Conservation (phyloP, 108 stramenopile genomes). For the Schizochytrium sp. region DNA sequence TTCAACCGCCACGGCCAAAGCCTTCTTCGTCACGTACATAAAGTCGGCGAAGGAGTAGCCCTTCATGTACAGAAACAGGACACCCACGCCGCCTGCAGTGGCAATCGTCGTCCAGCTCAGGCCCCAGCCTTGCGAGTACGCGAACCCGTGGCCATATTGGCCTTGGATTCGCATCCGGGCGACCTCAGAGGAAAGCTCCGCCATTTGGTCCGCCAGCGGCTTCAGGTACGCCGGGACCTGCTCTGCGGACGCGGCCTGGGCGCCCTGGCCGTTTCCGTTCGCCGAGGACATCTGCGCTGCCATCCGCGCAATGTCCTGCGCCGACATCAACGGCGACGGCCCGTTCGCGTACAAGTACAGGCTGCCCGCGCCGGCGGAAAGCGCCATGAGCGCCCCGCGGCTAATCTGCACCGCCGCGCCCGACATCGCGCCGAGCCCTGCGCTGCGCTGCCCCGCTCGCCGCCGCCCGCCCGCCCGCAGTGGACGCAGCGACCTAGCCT, state of each 20-base stretch:
- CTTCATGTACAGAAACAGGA: slow-evolving; percentile 2
- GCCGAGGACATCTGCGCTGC: not conserved
- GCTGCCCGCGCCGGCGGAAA: not conserved
- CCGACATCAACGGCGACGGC: not conserved
- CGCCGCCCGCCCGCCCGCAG: not conserved
- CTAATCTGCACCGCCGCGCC: not conserved
- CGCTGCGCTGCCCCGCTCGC: not conserved
- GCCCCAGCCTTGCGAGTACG: not conserved
- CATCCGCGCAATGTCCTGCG: not conserved
- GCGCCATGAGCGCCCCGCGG: slow-evolving; percentile 2
- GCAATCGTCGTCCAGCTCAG: slow-evolving; percentile 1
- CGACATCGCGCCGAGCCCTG: not conserved
- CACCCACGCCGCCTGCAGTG: not conserved
- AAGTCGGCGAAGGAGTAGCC: slow-evolving; percentile 11
- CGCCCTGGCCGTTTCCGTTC: not conserved
- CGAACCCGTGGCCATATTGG: slow-evolving; percentile 10
- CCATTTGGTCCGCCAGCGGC: not conserved
- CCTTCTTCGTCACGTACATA: slow-evolving; percentile 18
- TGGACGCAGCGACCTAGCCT: too few species aligned
- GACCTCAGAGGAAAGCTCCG: not conserved
- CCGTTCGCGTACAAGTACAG: slow-evolving; percentile 16
- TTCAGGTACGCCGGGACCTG: not conserved
- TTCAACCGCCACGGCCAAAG: not conserved
- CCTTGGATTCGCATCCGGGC: slow-evolving; percentile 4
- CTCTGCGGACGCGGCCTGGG: not conserved